Conservation (phyloP, 1,284 basidiomycete species). For the Cerioporus squamosus region DNA sequence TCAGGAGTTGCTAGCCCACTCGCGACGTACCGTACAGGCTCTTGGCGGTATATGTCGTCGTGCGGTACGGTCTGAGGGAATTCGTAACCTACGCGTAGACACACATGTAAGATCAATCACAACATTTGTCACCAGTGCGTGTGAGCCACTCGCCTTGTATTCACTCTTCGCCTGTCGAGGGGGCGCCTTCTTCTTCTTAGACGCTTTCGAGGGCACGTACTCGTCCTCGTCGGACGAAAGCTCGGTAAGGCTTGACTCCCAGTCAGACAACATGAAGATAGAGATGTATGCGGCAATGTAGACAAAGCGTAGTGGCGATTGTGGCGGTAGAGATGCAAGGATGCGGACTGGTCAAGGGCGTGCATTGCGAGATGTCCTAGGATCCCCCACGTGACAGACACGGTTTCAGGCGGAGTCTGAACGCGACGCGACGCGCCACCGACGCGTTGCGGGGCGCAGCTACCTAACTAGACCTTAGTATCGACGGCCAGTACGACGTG, state of each 20-base stretch:
- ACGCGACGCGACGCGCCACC: not conserved
- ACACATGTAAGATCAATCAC: constrained; percentile 5
- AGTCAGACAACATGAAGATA: constrained; percentile 30
- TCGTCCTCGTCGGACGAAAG: constrained; percentile 43
- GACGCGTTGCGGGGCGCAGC: too few species aligned
- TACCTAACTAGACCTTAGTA: too few species aligned
- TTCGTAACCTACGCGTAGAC: constrained; percentile 15
- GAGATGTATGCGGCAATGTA: constrained; percentile 13
- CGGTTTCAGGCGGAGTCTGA: not conserved
- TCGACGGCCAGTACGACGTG: too few species aligned
- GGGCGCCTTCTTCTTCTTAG: constrained; percentile 25
- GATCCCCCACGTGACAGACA: not conserved
- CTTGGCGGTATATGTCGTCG: constrained; percentile 47
- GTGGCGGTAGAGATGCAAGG: constrained; percentile 4
- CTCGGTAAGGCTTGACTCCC: constrained; percentile 49
- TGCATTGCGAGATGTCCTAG: not conserved
- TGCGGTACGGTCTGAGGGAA: constrained; percentile 44
- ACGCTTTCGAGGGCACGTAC: constrained; percentile 29
- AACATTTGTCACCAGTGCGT: not conserved
- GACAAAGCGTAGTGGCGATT: not conserved
- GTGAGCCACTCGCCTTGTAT: constrained; percentile 36
- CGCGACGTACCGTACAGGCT: constrained; percentile 46
- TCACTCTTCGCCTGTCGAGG: constrained; percentile 33
- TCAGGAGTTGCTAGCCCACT: not conserved
- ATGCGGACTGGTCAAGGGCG: not conserved